A percentile compares a stretch with the other conserved stretches of the same genome.
Conservation (phyloP, 768 basidiomycete genomes). For the Kwoniella heveanensis region DNA sequence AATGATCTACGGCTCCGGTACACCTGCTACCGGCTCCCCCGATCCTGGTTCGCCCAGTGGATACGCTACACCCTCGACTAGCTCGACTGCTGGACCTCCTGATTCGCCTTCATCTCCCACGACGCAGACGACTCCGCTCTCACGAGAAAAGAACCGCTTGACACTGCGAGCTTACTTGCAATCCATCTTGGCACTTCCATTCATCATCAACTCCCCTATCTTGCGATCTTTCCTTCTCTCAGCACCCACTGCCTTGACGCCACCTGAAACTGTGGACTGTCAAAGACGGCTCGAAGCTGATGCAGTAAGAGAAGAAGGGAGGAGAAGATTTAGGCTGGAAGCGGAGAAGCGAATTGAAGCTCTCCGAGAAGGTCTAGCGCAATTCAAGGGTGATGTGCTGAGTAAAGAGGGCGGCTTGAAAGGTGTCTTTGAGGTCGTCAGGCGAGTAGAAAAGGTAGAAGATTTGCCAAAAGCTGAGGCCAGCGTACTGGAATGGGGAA, state of each 20-base stretch:
- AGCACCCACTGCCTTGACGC: constrained; percentile 68
- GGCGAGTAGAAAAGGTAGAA: constrained; percentile 72
- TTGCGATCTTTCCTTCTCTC: constrained; percentile 82
- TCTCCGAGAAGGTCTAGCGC: constrained; percentile 76
- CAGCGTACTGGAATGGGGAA: constrained; percentile 92
- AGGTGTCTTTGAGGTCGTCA: constrained; percentile 83
- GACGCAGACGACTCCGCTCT: constrained; percentile 60
- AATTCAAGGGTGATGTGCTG: constrained; percentile 92
- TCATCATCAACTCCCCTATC: constrained; percentile 81
- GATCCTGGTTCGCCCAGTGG: constrained; percentile 15
- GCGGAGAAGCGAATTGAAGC: constrained; percentile 83
- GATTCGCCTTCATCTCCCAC: constrained; percentile 20
- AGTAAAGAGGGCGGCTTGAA: constrained; percentile 68
- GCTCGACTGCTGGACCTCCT: constrained; percentile 1
- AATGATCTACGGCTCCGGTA: constrained; percentile 40
- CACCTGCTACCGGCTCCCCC: constrained; percentile 11
- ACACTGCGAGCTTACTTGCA: constrained; percentile 94
- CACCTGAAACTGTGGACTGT: constrained; percentile 77
- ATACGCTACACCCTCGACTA: constrained; percentile 16
- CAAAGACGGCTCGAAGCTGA: constrained; percentile 84
- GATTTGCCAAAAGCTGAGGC: constrained; percentile 80
- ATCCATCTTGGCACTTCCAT: constrained; percentile 68
- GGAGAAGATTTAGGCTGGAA: constrained; percentile 80
- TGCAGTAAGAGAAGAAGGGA: constrained; percentile 78
- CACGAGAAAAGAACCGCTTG: constrained; percentile 91